These are phyloP conservation scores for Podosphaera xanthii DNA, from an alignment of 2,329 filamentous ascomycete species.

Conservation along the genomic window DNA sequence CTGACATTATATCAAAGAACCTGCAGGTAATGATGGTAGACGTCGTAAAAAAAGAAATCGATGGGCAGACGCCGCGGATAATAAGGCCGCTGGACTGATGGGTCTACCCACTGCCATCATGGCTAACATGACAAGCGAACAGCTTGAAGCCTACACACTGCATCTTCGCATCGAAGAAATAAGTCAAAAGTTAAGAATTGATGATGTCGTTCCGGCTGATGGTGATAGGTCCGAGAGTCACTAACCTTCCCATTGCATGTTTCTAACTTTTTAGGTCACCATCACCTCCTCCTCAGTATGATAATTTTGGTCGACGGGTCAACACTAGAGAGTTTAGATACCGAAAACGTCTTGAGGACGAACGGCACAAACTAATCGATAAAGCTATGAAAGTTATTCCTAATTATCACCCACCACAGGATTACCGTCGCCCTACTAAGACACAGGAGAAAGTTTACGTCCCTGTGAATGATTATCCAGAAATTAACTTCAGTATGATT, in stretches of 20 bases:
- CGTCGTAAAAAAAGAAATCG: conserved; percentile 96
- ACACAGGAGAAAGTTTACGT: conserved; percentile 99
- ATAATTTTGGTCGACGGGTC: conserved; percentile 97
- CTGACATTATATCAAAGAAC: conserved; percentile 8
- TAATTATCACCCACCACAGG: conserved; percentile 95
- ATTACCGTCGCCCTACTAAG: conserved; percentile 97
- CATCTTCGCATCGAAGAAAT: conserved; percentile 98
- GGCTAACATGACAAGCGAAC: conserved; percentile 94
- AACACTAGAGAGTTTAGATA: conserved; percentile 98
- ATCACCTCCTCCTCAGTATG: conserved; percentile 88
- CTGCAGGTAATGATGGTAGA: conserved; percentile 44
- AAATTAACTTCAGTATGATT: conserved; percentile 99
- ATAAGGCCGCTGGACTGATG: conserved; percentile 96
- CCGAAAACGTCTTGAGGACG: conserved; percentile 91
- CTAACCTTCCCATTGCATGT: no score
- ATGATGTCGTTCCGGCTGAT: conserved; percentile 93
- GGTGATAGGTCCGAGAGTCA: conserved; percentile 55
- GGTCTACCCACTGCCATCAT: conserved; percentile 88
- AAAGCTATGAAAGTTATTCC: conserved; percentile 99
- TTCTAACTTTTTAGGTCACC: conserved; percentile 44
- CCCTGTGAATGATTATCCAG: conserved; percentile 99
- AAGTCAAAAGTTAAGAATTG: conserved; percentile 95
- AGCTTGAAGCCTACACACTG: conserved; percentile 89
- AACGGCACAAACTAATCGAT: conserved; percentile 95
- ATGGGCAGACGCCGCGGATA: conserved; percentile 93